Conservation (phyloP, 73 alveolate genomes). For the Paramecium sexaurelia region DNA sequence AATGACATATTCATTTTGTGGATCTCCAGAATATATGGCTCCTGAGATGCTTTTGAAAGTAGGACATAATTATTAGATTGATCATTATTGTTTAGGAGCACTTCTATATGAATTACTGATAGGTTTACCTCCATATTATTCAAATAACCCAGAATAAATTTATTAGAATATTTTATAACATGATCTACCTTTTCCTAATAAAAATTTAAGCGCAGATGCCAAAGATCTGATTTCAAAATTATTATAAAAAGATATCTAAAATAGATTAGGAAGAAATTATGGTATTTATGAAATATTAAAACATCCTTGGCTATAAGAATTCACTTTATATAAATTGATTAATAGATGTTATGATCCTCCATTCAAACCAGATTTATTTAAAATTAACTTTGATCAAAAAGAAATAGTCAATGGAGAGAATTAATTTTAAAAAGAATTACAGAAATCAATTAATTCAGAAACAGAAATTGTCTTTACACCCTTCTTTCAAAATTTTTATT, state of each 20-base stretch:
- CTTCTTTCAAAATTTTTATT: slow-evolving; percentile 23
- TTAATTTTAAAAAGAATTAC: slow-evolving; percentile 51
- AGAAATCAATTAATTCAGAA: slow-evolving; percentile 2
- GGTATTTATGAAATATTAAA: slow-evolving; percentile 69
- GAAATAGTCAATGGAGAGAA: slow-evolving; percentile 60
- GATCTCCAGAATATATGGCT: slow-evolving; percentile 79
- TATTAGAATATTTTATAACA: slow-evolving; percentile 68
- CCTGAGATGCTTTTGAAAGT: slow-evolving; percentile 77
- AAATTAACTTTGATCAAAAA: slow-evolving; percentile 60
- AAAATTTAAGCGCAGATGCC: slow-evolving; percentile 64
- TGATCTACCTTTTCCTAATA: slow-evolving; percentile 56
- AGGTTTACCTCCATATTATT: slow-evolving; percentile 76
- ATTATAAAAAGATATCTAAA: slow-evolving; percentile 80
- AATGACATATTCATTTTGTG: slow-evolving; percentile 75
- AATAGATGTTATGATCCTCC: slow-evolving; percentile 63
- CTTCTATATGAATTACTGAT: slow-evolving; percentile 73
- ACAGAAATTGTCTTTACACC: neutral
- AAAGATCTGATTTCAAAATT: slow-evolving; percentile 77
- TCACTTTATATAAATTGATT: slow-evolving; percentile 33
- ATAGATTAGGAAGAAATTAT: slow-evolving; percentile 82
- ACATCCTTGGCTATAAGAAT: slow-evolving; percentile 64
- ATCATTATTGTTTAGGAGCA: slow-evolving; percentile 77
- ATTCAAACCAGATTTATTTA: slow-evolving; percentile 62
- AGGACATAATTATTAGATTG: slow-evolving; percentile 72
- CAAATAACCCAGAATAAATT: slow-evolving; percentile 64